A percentile compares a stretch with the other conserved stretches of the same genome.
Conservation (phyloP, 345 rosid species). For the Populus deltoides region DNA sequence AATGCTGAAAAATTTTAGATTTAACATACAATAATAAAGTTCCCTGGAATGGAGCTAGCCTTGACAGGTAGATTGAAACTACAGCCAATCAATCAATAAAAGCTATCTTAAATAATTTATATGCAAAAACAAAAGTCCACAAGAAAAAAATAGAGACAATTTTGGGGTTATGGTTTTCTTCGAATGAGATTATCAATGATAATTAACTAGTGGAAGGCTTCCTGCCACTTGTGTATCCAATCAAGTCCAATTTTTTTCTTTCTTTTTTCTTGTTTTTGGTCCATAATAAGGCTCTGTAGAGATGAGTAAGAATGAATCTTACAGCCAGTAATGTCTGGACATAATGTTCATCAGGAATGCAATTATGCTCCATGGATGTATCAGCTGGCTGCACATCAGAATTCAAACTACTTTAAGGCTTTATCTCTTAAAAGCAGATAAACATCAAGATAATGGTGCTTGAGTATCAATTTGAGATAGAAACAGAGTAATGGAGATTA, state of each 20-base stretch:
- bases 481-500: conserved; percentile 9
- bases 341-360: conserved; percentile 96
- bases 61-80: background rate
- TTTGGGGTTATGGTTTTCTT: background rate
- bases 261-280: too few relatives aligned
- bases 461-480: background rate
- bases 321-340: conserved; percentile 91
- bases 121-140: background rate
- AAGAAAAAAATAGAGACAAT: background rate
- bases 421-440: background rate
- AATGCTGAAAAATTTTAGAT: background rate
- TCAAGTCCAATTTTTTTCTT: background rate
- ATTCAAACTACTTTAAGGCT: too few relatives aligned
- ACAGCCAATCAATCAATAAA: background rate
- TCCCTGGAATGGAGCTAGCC: background rate
- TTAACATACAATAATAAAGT: too few relatives aligned
- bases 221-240: background rate
- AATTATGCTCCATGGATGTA: conserved; percentile 80
- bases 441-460: background rate
- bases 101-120: background rate
- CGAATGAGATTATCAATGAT: background rate
- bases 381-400: conserved; percentile 62
- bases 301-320: conserved; percentile 32
- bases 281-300: background rate
- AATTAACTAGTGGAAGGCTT: background rate